Evolutionary conservation across 2,329 filamentous ascomycete genomes (phyloP).

Genomic region (Emydomyces testavorans): DNA sequence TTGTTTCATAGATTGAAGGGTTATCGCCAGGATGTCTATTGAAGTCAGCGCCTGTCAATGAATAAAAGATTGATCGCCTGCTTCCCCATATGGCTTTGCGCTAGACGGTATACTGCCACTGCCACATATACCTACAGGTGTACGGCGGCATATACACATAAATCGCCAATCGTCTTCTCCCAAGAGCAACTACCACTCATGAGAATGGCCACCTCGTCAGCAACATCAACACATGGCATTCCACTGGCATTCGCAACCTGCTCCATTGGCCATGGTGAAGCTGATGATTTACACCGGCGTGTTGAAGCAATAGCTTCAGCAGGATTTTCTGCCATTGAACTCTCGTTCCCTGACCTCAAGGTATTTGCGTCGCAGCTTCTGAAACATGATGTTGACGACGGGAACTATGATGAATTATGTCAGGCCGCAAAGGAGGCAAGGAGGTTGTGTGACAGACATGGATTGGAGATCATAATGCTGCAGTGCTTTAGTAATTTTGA

Average conservation of each 20-base stretch:
- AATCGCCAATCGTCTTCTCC: neutral
- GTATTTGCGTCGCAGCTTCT: conserved; percentile 47
- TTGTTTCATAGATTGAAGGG: too few relatives aligned
- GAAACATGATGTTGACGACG: conserved; percentile 40
- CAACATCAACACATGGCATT: conserved; percentile 17
- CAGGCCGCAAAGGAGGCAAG: conserved; percentile 45
- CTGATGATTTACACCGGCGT: conserved; percentile 29
- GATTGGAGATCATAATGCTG: conserved; percentile 55
- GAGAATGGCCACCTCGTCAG: neutral
- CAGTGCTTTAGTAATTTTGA: conserved; percentile 70
- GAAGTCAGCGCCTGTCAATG: neutral
- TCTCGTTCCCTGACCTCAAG: conserved; percentile 62
- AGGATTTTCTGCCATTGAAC: conserved; percentile 54
- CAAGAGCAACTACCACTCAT: neutral
- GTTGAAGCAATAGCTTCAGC: conserved; percentile 32
- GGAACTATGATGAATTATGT: conserved; percentile 50
- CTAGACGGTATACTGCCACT: neutral
- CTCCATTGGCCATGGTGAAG: conserved; percentile 29
- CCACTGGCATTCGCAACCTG: conserved; percentile 35
- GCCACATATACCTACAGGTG: neutral
- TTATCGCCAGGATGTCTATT: neutral
- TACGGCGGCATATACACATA: neutral
- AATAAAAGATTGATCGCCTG: neutral
- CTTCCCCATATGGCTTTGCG: neutral
- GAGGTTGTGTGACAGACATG: conserved; percentile 43